A percentile compares a stretch with the other conserved stretches of the same genome.
Conservation (phyloP, 495 filamentous ascomycete species). For the Talaromyces wortmannii region DNA sequence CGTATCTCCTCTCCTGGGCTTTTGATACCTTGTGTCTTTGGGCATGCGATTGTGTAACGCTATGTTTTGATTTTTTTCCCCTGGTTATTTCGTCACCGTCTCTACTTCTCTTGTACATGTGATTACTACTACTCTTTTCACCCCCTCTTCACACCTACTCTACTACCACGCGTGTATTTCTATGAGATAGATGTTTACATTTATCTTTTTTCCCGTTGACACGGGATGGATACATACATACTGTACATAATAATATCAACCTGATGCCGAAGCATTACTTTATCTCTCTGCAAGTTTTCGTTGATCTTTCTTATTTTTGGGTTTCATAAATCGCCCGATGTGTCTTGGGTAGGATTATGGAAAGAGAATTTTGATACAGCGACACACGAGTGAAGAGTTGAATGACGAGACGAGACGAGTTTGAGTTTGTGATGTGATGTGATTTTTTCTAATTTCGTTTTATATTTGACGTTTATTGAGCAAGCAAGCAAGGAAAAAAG, state of each 20-base stretch:
- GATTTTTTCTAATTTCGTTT: too few relatives aligned
- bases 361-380: too few relatives aligned
- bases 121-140: not conserved
- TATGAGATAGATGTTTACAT: not conserved
- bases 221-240: too few relatives aligned
- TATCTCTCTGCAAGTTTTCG: not conserved
- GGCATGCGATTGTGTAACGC: not conserved
- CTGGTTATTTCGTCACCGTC: not conserved
- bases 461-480: too few relatives aligned
- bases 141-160: not conserved
- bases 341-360: too few relatives aligned
- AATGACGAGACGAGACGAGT: too few relatives aligned
- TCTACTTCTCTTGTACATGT: not conserved
- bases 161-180: not conserved
- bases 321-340: not conserved
- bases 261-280: not conserved
- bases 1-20: not conserved
- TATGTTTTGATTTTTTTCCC: not conserved
- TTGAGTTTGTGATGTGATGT: too few relatives aligned
- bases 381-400: too few relatives aligned
- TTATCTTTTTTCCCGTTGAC: too few relatives aligned
- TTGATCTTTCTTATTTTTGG: not conserved
- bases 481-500: too few relatives aligned
- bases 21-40: not conserved
- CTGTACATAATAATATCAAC: slow-evolving; percentile 1